These are phyloP conservation scores for Chaetomium sp. DNA, from an alignment of 2,329 filamentous ascomycete species.

Conservation along the genomic window DNA sequence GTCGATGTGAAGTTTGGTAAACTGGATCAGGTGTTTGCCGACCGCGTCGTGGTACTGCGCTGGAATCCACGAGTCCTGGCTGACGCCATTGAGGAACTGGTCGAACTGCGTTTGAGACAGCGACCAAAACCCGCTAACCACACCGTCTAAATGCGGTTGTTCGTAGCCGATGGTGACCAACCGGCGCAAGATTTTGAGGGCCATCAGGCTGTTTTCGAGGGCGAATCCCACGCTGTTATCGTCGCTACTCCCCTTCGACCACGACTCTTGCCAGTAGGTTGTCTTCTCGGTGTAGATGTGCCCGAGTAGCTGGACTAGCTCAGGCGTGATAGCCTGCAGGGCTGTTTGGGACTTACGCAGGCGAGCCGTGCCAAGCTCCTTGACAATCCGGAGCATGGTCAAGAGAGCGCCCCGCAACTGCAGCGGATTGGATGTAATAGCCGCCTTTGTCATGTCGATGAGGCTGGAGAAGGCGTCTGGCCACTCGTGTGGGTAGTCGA, in stretches of 20 bases:
- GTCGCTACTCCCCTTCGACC: constrained; percentile 52
- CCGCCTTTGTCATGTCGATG: constrained; percentile 56
- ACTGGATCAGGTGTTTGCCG: constrained; percentile 83
- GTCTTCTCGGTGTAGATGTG: constrained; percentile 73
- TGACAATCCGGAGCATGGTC: constrained; percentile 78
- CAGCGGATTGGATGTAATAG: constrained; percentile 51
- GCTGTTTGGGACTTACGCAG: constrained; percentile 68
- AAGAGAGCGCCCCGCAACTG: constrained; percentile 67
- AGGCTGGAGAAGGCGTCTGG: constrained; percentile 54
- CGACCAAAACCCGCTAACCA: constrained; percentile 74
- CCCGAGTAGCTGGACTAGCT: constrained; percentile 73
- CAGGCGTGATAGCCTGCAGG: constrained; percentile 71
- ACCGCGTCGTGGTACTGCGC: constrained; percentile 53
- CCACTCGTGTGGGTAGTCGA: constrained; percentile 89
- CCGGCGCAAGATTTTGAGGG: constrained; percentile 73
- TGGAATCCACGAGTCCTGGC: constrained; percentile 48
- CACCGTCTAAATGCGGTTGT: constrained; percentile 68
- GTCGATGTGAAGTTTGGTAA: constrained; percentile 84
- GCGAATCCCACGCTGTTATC: constrained; percentile 53
- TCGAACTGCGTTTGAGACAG: constrained; percentile 71
- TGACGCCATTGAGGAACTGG: constrained; percentile 62
- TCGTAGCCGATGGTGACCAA: constrained; percentile 79
- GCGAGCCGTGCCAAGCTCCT: constrained; percentile 79
- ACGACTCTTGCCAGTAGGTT: constrained; percentile 57
- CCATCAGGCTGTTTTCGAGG: constrained; percentile 70